Percentiles rank a stretch among this genome's conserved stretches.
phyloP scores from a whole-genome alignment of 23 red algal species.

The Gracilaria gracilis region DNA sequence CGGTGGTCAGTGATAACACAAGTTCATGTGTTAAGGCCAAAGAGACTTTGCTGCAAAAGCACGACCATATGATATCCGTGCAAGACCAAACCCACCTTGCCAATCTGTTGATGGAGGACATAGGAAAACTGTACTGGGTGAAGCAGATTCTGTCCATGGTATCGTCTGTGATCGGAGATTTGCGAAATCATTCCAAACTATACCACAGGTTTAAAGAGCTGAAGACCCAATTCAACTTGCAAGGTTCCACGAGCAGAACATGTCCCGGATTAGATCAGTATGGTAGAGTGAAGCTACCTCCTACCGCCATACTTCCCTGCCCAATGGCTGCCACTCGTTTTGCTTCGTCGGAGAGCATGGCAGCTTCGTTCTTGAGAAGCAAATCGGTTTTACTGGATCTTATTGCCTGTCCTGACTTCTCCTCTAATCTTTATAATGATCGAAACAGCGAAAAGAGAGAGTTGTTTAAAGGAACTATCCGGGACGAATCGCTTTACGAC shows the following conservation, averaged over 20 bases:
- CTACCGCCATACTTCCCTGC: not conserved
- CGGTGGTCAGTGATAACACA: not conserved
- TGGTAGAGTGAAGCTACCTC: not conserved
- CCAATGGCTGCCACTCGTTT: not conserved
- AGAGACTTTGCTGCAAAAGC: not conserved
- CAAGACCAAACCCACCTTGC: not conserved
- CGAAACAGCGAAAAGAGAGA: not conserved
- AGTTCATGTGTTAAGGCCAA: not conserved
- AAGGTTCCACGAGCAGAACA: not conserved
- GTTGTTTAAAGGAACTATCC: not conserved
- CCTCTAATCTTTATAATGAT: not conserved
- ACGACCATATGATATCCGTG: not conserved
- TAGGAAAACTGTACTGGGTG: not conserved
- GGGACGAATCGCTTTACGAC: not conserved
- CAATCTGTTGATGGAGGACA: not conserved
- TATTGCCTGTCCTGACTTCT: not conserved
- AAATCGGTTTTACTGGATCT: not conserved
- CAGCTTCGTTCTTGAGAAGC: not conserved
- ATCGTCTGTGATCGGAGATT: not conserved
- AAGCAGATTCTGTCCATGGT: not conserved
- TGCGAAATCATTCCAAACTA: not conserved
- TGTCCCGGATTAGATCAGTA: not conserved
- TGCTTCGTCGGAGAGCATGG: not conserved
- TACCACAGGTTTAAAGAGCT: not conserved
- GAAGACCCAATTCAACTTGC: not conserved